Percentiles rank a stretch among this genome's conserved stretches.
Conservation (phyloP, 768 basidiomycete species). For the Austroboletus eburneus region DNA sequence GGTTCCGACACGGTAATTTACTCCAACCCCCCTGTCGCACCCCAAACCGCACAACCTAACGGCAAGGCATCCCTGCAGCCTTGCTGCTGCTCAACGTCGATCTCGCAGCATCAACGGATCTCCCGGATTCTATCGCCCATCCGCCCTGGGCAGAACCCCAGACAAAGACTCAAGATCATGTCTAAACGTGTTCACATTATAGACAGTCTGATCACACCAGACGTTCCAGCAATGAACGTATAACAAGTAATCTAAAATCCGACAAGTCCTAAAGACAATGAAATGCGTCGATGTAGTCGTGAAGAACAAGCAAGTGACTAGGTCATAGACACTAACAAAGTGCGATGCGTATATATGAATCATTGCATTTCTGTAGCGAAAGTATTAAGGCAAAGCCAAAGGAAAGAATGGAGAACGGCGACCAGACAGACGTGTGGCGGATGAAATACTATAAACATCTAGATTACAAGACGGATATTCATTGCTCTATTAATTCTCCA, state of each 20-base stretch:
- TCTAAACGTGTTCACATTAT: no score
- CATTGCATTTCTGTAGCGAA: slow-evolving; percentile 12
- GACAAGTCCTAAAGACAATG: neutral
- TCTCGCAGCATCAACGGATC: neutral
- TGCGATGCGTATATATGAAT: slow-evolving; percentile 16
- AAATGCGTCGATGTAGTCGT: neutral
- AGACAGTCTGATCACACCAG: no score
- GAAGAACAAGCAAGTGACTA: slow-evolving; percentile 1
- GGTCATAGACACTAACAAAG: slow-evolving; percentile 11
- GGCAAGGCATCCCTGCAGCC: no score
- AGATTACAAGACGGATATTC: slow-evolving; percentile 32
- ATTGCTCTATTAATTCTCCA: slow-evolving; percentile 22
- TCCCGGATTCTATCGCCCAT: no score
- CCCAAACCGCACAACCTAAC: neutral
- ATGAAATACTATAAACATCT: slow-evolving; percentile 26
- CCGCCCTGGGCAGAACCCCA: no score
- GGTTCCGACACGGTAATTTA: slow-evolving; percentile 21
- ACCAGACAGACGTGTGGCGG: slow-evolving; percentile 14
- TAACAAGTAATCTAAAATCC: slow-evolving; percentile 4
- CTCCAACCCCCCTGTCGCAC: neutral
- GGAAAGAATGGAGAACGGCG: slow-evolving; percentile 15
- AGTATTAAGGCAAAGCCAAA: slow-evolving; percentile 10
- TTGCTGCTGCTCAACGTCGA: neutral
- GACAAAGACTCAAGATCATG: no score
- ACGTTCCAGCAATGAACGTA: slow-evolving; percentile 10